Evolutionary conservation across 345 rosid species (phyloP), one percentile per base, ranked within the genome.

Genomic region (Acer negundo): DNA sequence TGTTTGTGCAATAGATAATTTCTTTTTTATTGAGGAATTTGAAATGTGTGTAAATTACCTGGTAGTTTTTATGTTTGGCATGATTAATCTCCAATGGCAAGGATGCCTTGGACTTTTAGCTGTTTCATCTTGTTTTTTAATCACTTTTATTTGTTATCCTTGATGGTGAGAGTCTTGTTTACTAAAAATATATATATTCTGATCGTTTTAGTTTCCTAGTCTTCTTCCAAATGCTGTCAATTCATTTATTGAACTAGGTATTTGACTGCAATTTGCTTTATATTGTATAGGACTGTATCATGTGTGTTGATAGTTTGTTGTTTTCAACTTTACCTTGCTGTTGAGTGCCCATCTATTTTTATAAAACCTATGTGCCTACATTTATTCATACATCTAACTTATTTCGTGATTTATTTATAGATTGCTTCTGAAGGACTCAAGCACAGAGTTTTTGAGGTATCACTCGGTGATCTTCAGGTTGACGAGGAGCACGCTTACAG

Each of bases 371-470:
- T 10, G 13, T 8, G 20, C 53, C 17, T 26, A 16, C 9, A 31
- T 58, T 23, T 24, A 19, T 38, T 42, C 24, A 0, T 46, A 61
- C 55, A 17, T 31, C 56, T 40, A 62, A 7, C 61, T n/a, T 10
- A 19, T n/a, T 59, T 59, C 1, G 19, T 46, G 17, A 63, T 23
- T 20, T 63, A 20, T 40, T 79, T 19, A 47, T 78, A 96, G 98
- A 96, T 96, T 89, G 99, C 99, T 28, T 96, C 99, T 5, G 99
- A 96, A 80, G 98, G 99, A 2, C 86, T 96, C 67, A 96, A 94
- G 70, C 99, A 96, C 76, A 82, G 98, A 80, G 94, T 94, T 70
- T 91, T 94, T 81, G 99, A 94, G 89, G 67, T 90, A 28, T 96
- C 99, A 3, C 86, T 94, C 22, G 97, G 97, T 67, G 99, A 96